Evolutionary conservation across 805 yeast genomes (phyloP).

Genomic region (Blastobotrys attinorum): DNA sequence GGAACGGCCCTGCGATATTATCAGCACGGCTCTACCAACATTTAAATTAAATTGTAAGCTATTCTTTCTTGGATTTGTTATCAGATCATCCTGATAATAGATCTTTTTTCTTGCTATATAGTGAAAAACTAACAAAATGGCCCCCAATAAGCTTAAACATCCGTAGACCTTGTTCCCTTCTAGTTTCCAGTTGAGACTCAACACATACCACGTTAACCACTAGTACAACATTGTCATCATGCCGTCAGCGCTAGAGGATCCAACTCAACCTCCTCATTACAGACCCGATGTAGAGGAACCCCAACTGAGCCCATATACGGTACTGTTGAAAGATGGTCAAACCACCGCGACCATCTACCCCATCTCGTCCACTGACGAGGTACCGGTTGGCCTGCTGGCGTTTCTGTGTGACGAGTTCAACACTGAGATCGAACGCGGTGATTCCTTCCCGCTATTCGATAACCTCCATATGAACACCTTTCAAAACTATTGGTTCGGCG

Average conservation of each 20-base stretch:
- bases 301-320: slow-evolving; percentile 60
- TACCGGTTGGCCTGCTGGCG: slow-evolving; percentile 72
- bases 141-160: no score
- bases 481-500: slow-evolving; percentile 79
- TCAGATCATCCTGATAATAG: no score
- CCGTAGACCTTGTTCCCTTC: no score
- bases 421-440: slow-evolving; percentile 85
- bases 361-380: slow-evolving; percentile 50
- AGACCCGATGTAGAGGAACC: slow-evolving; percentile 34
- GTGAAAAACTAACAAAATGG: no score
- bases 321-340: slow-evolving; percentile 76
- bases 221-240: no score
- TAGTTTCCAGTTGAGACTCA: no score
- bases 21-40: neutral
- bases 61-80: neutral
- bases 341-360: slow-evolving; percentile 94
- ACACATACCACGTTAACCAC: no score
- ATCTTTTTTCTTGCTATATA: no score
- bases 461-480: slow-evolving; percentile 69
- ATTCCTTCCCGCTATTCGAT: slow-evolving; percentile 79
- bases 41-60: neutral
- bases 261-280: slow-evolving; percentile 40
- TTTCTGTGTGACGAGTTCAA: slow-evolving; percentile 89
- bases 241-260: slow-evolving; percentile 45
- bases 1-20: neutral